Percentiles rank a stretch among this genome's conserved stretches.
Conservation (phyloP, 2,329 filamentous ascomycete genomes). For the Graphiopsis chlorocephala region DNA sequence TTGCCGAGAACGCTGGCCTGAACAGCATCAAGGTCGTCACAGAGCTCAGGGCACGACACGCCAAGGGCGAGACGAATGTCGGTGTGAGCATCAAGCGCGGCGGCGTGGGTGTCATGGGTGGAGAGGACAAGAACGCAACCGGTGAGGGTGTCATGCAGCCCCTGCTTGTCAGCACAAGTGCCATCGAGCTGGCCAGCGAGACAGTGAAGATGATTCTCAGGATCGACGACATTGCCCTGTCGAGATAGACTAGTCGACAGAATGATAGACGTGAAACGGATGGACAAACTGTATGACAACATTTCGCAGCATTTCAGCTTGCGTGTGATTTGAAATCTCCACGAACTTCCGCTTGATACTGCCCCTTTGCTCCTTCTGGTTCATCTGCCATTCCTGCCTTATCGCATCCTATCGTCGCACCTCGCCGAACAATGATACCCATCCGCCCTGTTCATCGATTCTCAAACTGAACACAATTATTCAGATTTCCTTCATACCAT, state of each 20-base stretch:
- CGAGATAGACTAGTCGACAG: conserved; percentile 26
- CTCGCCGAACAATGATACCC: not conserved
- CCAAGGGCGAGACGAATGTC: conserved; percentile 90
- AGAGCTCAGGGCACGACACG: conserved; percentile 88
- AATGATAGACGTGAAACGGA: conserved; percentile 16
- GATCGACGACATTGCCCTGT: conserved; percentile 64
- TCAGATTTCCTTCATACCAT: not conserved
- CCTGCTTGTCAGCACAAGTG: conserved; percentile 91
- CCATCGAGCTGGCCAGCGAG: conserved; percentile 94
- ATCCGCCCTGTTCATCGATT: not conserved
- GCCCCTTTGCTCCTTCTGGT: not conserved
- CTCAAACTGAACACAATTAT: not conserved
- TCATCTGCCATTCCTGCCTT: not conserved
- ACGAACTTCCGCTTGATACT: not conserved
- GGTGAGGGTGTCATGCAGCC: conserved; percentile 78
- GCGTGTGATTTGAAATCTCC: not conserved
- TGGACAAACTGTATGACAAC: conserved; percentile 14
- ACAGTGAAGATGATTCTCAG: conserved; percentile 92
- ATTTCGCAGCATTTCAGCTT: not conserved
- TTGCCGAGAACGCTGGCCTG: conserved; percentile 94
- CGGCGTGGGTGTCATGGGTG: conserved; percentile 94
- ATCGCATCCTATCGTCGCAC: conserved; percentile 4
- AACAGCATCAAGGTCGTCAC: conserved; percentile 99
- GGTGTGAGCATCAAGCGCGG: conserved; percentile 98
- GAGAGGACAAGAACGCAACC: conserved; percentile 31